Evolutionary conservation across 345 rosid species (phyloP).

Genomic region (Erysimum cheiranthoides): DNA sequence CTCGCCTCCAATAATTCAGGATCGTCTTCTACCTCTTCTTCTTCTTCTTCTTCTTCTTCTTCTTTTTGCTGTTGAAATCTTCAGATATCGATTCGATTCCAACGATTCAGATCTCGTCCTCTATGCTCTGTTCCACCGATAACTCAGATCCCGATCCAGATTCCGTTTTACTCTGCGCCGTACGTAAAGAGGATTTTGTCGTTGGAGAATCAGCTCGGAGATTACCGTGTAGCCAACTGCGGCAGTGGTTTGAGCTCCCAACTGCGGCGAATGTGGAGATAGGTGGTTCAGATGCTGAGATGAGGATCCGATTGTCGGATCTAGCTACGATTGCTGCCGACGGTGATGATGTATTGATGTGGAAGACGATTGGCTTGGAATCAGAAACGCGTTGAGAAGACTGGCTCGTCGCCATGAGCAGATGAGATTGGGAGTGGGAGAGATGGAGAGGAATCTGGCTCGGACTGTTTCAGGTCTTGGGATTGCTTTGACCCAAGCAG

Average conservation of each 20-base stretch:
- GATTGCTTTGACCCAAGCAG: background rate
- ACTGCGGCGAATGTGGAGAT: conserved; percentile 4
- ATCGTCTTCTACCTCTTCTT: conserved; percentile 12
- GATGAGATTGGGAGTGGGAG: conserved; percentile 46
- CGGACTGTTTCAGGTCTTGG: conserved; percentile 38
- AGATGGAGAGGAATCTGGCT: conserved; percentile 33
- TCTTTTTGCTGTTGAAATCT: conserved; percentile 27
- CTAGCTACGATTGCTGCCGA: conserved; percentile 24
- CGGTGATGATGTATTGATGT: conserved; percentile 20
- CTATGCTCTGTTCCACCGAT: conserved; percentile 39
- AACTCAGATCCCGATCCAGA: conserved; percentile 46
- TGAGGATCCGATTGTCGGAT: conserved; percentile 45
- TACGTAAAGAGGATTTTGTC: conserved; percentile 58
- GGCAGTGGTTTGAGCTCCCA: conserved; percentile 54
- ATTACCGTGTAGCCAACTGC: conserved; percentile 62
- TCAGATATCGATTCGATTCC: conserved; percentile 48
- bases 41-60: conserved; percentile 15
- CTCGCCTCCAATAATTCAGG: conserved; percentile 44
- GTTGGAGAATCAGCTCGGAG: conserved; percentile 51
- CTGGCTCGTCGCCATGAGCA: conserved; percentile 50
- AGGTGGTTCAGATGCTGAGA: conserved; percentile 24
- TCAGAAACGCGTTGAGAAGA: conserved; percentile 43
- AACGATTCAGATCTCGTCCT: conserved; percentile 53
- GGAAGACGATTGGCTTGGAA: conserved; percentile 49
- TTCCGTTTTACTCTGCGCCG: conserved; percentile 53